Evolutionary conservation across 768 basidiomycete species (phyloP), one percentile per base, ranked within the genome.

Genomic region (Podaxis rugospora): DNA sequence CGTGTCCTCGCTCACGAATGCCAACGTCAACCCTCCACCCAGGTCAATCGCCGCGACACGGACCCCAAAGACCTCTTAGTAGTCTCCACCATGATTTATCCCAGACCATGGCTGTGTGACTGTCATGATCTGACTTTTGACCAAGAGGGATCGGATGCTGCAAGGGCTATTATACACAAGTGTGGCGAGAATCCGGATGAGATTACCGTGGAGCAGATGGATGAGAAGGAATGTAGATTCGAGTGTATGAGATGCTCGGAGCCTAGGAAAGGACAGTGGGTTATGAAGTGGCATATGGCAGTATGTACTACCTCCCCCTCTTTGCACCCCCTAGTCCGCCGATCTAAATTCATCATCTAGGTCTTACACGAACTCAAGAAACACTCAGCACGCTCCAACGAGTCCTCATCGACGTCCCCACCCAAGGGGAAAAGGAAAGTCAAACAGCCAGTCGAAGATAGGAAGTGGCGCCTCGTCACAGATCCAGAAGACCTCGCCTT

Each of bases 261-360:
- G 27, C 51, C 58, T 1, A 63, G 49, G 46, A 44, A 53, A 21
- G 61, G 66, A n/a, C 63, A 68, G 6, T 64, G 68, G 10, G 67
- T 68, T 10, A 74, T 75, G 74, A 69, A 62, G 25, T 76, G 74
- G 74, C 68, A 55, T 37, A 67, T 62, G 57, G 75, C 72, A 51
- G 75, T 73, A 64, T 44, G 70, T 68, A 10, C 13, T 9, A 10
- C 18, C 23, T 21, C 47, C 46, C 46, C 21, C n/a, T 49, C 47
- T 23, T 14, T 49, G 10, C 21, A 13, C 32, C 40, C 9, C 7
- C 16, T 11, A 36, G 16, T 51, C 14, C 37, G 28, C 27, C 4
- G 32, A 32, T 32, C 23, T 53, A 39, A 56, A 6, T 6, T 21
- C 13, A 3, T 14, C 51, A 51, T 44, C 3, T 62, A 74, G 71